These are phyloP conservation scores for Salix koriyanagi DNA, from an alignment of 345 rosid species.

Conservation along the genomic window DNA sequence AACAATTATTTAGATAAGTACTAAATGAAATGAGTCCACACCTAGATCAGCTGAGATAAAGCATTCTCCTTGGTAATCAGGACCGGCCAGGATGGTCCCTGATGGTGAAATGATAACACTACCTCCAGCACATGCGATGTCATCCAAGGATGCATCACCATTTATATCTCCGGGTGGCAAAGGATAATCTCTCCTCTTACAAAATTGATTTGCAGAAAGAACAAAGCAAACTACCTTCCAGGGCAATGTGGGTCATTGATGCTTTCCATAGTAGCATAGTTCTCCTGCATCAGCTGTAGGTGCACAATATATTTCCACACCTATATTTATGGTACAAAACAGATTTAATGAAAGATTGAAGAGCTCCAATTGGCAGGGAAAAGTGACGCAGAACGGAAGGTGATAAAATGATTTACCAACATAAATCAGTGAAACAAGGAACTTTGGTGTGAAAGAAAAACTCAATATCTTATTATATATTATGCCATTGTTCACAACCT, in stretches of 20 bases:
- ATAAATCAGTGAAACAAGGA: no score
- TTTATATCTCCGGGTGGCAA: not conserved
- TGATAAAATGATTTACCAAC: no score
- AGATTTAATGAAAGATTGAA: not conserved
- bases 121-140: slow-evolving; percentile 15
- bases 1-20: not conserved
- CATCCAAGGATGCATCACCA: not conserved
- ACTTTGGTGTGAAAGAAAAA: no score
- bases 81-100: slow-evolving; percentile 20
- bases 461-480: no score
- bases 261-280: slow-evolving; percentile 19
- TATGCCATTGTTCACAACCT: no score
- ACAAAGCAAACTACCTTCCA: slow-evolving; percentile 33
- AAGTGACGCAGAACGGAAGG: no score
- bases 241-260: slow-evolving; percentile 16
- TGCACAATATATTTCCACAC: slow-evolving; percentile 29
- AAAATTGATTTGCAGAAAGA: slow-evolving; percentile 25
- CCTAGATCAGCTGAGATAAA: slow-evolving; percentile 25
- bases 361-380: not conserved
- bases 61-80: slow-evolving; percentile 21
- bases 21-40: not conserved
- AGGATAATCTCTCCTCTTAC: slow-evolving; percentile 10
- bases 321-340: slow-evolving; percentile 3
- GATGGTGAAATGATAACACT: slow-evolving; percentile 25
- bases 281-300: slow-evolving; percentile 19